phyloP scores from a whole-genome alignment of 2,329 filamentous ascomycete species.

The Huntiella savannae region DNA sequence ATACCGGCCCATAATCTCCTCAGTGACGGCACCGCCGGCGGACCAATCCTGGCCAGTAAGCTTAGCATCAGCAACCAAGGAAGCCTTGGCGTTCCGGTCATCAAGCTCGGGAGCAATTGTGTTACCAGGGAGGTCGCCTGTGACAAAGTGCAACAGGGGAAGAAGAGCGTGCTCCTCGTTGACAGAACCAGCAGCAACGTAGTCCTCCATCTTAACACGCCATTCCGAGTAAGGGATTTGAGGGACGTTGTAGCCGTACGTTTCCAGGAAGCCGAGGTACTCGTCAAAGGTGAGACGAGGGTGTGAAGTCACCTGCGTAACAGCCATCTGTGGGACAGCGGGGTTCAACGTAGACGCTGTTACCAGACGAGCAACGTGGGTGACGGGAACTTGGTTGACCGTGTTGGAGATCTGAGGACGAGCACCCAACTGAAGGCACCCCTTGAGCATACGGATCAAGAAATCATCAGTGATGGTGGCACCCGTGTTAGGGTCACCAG shows the following conservation, averaged over 20 bases:
- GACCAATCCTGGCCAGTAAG: constrained; percentile 29
- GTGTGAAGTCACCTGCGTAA: constrained; percentile 63
- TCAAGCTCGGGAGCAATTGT: constrained; percentile 54
- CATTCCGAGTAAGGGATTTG: constrained; percentile 50
- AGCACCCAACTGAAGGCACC: constrained; percentile 58
- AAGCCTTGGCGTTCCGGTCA: constrained; percentile 35
- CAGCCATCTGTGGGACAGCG: constrained; percentile 22
- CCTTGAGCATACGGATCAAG: constrained; percentile 69
- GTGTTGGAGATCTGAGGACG: constrained; percentile 69
- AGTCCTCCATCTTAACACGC: constrained; percentile 30
- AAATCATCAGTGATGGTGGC: constrained; percentile 76
- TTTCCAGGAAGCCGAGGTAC: constrained; percentile 50
- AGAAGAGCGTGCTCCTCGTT: constrained; percentile 21
- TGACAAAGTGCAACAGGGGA: constrained; percentile 56
- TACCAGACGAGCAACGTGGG: constrained; percentile 65
- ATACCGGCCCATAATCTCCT: constrained; percentile 39
- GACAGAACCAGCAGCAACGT: constrained; percentile 14
- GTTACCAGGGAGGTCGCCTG: constrained; percentile 44
- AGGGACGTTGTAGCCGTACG: constrained; percentile 54
- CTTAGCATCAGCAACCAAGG: constrained; percentile 34
- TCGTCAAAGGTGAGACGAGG: constrained; percentile 61
- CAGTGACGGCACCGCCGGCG: constrained; percentile 32
- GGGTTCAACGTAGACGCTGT: constrained; percentile 54
- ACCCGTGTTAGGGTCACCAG: constrained; percentile 52
- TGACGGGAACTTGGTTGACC: constrained; percentile 75